Percentiles rank a stretch among this genome's conserved stretches.
phyloP scores from a whole-genome alignment of 495 filamentous ascomycete genomes.

The Aspergillus carlsbadensis region DNA sequence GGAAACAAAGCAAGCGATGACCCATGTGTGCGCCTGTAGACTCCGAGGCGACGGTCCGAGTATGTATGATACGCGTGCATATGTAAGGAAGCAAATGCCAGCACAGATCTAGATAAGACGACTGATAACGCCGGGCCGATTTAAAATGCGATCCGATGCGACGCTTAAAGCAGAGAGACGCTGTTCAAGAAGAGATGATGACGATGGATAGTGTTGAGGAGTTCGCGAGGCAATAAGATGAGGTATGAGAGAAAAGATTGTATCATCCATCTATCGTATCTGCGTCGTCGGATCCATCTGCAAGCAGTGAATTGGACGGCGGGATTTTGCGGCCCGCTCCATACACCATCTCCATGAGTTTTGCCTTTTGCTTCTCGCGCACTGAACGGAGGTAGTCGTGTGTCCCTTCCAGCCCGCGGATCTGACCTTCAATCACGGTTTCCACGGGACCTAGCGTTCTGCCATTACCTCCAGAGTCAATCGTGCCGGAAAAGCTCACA shows the following conservation, averaged over 20 bases:
- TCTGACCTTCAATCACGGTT: slow-evolving; percentile 73
- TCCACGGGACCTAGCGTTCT: slow-evolving; percentile 57
- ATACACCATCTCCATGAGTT: slow-evolving; percentile 78
- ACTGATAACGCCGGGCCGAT: background rate
- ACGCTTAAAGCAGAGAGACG: background rate
- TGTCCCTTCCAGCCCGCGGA: slow-evolving; percentile 74
- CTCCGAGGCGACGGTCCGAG: background rate
- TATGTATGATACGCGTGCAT: background rate
- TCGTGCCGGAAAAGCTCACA: slow-evolving; percentile 37
- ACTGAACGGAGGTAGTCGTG: slow-evolving; percentile 71
- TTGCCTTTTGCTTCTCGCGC: slow-evolving; percentile 75
- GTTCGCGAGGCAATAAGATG: background rate
- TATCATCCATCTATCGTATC: slow-evolving; percentile 16
- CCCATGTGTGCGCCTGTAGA: background rate
- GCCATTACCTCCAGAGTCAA: slow-evolving; percentile 43
- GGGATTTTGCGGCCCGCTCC: slow-evolving; percentile 49
- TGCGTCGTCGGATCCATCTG: slow-evolving; percentile 20
- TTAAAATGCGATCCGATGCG: background rate
- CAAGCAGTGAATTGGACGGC: slow-evolving; percentile 28
- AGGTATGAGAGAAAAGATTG: background rate
- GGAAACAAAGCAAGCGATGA: slow-evolving; percentile 1
- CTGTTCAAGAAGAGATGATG: background rate
- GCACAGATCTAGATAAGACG: slow-evolving; percentile 4
- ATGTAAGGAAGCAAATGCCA: slow-evolving; percentile 4
- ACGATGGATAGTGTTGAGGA: background rate